Percentiles rank a stretch among this genome's conserved stretches.
phyloP scores from a whole-genome alignment of 805 yeast species.

The Danielozyma ontarioensis region DNA sequence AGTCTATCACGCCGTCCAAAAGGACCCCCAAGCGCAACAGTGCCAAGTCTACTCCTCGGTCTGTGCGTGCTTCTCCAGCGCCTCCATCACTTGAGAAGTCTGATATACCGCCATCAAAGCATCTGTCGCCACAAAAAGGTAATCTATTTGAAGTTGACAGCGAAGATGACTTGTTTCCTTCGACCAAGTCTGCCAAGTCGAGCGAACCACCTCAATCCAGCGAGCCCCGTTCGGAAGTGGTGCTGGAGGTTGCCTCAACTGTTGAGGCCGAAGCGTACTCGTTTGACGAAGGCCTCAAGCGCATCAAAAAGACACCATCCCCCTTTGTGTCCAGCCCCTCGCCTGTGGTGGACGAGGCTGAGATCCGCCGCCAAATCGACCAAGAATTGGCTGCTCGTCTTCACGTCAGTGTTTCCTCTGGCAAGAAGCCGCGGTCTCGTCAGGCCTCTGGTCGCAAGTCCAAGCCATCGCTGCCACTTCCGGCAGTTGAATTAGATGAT shows the following conservation, averaged over 20 bases:
- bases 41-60: no score
- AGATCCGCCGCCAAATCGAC: constrained; percentile 7
- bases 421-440: constrained; percentile 1
- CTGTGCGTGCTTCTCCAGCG: no score
- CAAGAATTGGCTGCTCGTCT: constrained; percentile 12
- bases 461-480: background rate
- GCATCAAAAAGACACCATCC: background rate
- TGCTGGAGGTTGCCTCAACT: constrained; percentile 4
- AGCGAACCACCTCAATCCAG: no score
- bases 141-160: no score
- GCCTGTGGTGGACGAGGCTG: background rate
- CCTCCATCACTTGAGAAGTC: no score
- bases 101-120: no score
- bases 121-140: no score
- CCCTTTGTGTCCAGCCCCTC: background rate
- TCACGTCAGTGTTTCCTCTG: constrained; percentile 4
- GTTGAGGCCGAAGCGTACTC: background rate
- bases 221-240: no score
- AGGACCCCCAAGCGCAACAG: no score
- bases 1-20: no score
- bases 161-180: no score
- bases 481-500: background rate
- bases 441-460: background rate
- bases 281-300: background rate
- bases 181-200: no score